Percentiles rank a stretch among this genome's conserved stretches.
Conservation (phyloP, 1,284 basidiomycete species). For the Ceratobasidium sp. region DNA sequence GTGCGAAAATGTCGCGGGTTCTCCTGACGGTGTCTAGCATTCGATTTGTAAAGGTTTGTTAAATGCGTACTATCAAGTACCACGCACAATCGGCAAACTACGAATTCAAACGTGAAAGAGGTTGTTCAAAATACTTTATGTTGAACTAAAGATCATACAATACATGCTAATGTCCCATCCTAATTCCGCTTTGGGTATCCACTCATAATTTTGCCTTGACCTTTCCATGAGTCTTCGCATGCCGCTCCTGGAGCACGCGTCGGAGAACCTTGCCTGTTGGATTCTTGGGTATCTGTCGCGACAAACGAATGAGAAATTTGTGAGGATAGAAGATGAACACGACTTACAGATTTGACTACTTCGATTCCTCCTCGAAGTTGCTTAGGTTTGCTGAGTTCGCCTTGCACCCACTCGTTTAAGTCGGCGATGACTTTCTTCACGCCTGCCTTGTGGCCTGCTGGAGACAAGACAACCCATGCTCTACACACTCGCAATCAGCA, state of each 20-base stretch:
- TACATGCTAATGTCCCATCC: too few species aligned
- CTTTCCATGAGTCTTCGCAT: conserved; percentile 57
- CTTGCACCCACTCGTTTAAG: conserved; percentile 68
- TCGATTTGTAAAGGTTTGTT: too few species aligned
- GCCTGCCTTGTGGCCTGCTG: conserved; percentile 62
- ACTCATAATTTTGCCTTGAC: conserved; percentile 55
- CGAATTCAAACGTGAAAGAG: too few species aligned
- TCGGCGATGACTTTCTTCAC: conserved; percentile 57
- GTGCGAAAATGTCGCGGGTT: too few species aligned
- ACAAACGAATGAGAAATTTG: conserved; percentile 39
- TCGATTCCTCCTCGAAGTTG: conserved; percentile 75
- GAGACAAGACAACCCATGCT: conserved; percentile 76
- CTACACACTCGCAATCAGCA: conserved; percentile 54
- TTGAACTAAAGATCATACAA: too few species aligned
- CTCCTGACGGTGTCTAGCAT: too few species aligned
- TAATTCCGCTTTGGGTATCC: too few species aligned
- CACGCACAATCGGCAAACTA: too few species aligned
- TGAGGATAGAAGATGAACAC: background rate
- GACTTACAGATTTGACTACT: conserved; percentile 66
- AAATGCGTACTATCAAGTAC: too few species aligned
- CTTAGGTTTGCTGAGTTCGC: conserved; percentile 73
- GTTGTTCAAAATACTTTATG: too few species aligned
- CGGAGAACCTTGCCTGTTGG: conserved; percentile 75
- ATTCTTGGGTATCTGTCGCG: conserved; percentile 69
- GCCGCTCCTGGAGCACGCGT: conserved; percentile 65